Evolutionary conservation across 495 filamentous ascomycete species (phyloP).

Genomic region (Hypoxylon fragiforme): DNA sequence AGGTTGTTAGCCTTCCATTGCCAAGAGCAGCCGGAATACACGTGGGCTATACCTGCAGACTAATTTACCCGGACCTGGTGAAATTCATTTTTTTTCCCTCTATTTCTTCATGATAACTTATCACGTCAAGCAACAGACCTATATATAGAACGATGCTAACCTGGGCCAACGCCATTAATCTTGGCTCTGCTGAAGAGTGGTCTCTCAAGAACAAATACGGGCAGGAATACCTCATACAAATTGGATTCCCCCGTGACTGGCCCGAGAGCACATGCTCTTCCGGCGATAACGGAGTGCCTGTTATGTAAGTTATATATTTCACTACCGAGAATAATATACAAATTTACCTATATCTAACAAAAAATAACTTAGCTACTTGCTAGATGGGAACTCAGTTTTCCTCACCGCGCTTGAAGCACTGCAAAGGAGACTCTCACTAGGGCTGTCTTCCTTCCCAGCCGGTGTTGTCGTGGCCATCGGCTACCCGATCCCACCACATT

Average conservation of each 20-base stretch:
- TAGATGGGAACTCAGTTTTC: constrained; percentile 1
- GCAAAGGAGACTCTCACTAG: not conserved
- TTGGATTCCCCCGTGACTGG: constrained; percentile 3
- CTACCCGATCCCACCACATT: not conserved
- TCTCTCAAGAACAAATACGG: not conserved
- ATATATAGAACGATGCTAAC: not conserved
- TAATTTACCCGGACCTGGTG: too few relatives aligned
- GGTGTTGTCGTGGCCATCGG: constrained; percentile 2
- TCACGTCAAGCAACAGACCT: too few relatives aligned
- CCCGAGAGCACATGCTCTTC: not conserved
- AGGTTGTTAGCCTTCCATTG: too few relatives aligned
- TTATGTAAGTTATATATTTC: not conserved
- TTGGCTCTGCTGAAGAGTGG: constrained; percentile 3
- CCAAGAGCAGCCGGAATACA: too few relatives aligned
- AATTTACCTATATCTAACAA: not conserved
- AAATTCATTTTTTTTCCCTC: not conserved
- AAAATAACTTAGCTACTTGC: not conserved
- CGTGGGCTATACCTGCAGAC: too few relatives aligned
- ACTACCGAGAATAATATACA: not conserved
- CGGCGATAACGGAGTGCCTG: not conserved
- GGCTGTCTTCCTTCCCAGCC: not conserved
- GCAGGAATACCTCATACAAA: not conserved
- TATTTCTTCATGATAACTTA: not conserved
- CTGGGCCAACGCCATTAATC: not conserved
- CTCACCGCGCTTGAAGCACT: constrained; percentile 4